Conservation (phyloP, 106 monocot genomes). For the Chionographis japonica region DNA sequence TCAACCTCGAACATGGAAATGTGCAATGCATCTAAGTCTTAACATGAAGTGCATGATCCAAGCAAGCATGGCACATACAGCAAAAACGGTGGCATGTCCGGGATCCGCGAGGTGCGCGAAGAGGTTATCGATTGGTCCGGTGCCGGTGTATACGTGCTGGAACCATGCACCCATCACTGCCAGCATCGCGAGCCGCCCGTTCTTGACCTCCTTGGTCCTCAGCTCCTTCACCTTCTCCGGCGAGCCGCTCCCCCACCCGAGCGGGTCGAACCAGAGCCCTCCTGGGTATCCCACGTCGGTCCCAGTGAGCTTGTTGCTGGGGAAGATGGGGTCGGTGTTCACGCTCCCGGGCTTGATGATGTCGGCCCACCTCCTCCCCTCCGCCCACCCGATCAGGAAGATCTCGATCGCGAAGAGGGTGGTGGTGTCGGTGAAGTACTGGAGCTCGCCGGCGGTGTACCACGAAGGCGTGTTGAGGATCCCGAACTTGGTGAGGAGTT, state of each 20-base stretch:
- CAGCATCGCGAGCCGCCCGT: constrained; percentile 92
- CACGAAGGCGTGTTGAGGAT: constrained; percentile 97
- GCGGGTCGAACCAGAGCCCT: constrained; percentile 96
- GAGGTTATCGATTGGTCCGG: constrained; percentile 95
- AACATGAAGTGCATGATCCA: background rate
- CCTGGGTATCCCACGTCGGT: constrained; percentile 97
- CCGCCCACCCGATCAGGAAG: constrained; percentile 93
- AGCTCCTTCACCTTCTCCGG: constrained; percentile 92
- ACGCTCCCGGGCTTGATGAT: constrained; percentile 94
- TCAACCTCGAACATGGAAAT: background rate
- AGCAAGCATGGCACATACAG: constrained; percentile 30
- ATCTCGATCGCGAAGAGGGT: constrained; percentile 92
- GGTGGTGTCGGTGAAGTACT: constrained; percentile 99
- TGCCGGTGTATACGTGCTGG: constrained; percentile 92
- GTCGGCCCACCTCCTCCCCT: constrained; percentile 95
- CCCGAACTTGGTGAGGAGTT: constrained; percentile 87
- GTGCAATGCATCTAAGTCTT: background rate
- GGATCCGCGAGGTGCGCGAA: constrained; percentile 97
- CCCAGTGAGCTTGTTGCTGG: constrained; percentile 97
- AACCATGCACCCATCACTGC: constrained; percentile 99
- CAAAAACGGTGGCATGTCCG: constrained; percentile 92
- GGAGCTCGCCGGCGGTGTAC: constrained; percentile 82
- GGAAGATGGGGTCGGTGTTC: constrained; percentile 96
- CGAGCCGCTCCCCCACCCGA: constrained; percentile 87
- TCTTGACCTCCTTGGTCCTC: constrained; percentile 98